Conservation (phyloP, 2,329 filamentous ascomycete genomes). For the Diplodia scrobiculata region DNA sequence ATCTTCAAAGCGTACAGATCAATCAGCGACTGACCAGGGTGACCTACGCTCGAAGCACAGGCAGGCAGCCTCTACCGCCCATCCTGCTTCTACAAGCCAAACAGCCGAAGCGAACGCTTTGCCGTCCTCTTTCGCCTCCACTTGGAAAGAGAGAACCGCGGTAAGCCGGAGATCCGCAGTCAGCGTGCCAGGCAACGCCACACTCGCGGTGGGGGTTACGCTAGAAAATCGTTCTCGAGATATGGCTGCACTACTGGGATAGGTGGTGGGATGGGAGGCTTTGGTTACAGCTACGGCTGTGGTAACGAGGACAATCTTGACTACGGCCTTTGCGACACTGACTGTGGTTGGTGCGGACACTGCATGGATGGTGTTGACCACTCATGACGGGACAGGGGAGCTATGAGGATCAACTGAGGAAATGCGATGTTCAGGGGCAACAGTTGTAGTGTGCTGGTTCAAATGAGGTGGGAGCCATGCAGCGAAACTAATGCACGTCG, state of each 20-base stretch:
- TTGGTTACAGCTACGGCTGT: background rate
- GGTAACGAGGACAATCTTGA: background rate
- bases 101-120: background rate
- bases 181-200: background rate
- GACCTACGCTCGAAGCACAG: background rate
- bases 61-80: background rate
- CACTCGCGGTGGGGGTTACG: background rate
- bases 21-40: background rate
- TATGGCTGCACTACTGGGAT: background rate
- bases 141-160: background rate
- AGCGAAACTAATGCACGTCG: background rate
- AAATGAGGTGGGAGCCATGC: background rate
- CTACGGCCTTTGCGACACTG: conserved; percentile 1
- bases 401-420: background rate
- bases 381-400: background rate
- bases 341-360: conserved; percentile 12
- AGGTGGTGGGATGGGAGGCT: background rate
- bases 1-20: background rate
- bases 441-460: background rate
- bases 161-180: background rate
- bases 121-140: background rate
- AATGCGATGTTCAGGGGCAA: background rate
- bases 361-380: background rate
- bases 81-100: background rate
- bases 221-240: background rate